Base-by-base conservation (phyloP, 1,284 basidiomycete species). In the Neolentinus lepideus region DNA sequence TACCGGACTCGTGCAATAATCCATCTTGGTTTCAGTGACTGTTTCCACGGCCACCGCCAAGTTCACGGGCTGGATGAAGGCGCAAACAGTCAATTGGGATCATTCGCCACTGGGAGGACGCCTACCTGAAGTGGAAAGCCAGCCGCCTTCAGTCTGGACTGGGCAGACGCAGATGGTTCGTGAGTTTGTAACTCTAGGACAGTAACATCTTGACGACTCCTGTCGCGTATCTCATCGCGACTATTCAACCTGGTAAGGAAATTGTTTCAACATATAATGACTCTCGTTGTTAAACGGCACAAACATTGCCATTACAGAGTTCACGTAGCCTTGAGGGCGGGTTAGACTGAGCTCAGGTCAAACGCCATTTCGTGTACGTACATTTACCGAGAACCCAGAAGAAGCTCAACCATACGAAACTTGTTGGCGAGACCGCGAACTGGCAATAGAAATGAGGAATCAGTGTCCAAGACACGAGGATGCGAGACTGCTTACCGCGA, bases 331-430 rank as follows among this genome's bases (percentile, higher is more conserved):
- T 52, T 1, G 11, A 31, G 33, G 33, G 21, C 14, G 9, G 12
- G 11, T 26, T 52, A 27, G 27, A n/a, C n/a, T n/a, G n/a, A n/a
- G n/a, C n/a, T n/a, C n/a, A n/a, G n/a, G n/a, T n/a, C n/a, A n/a
- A n/a, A n/a, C n/a, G n/a, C n/a, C n/a, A n/a, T n/a, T n/a, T n/a
- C n/a, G n/a, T n/a, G n/a, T 2, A 54, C 58, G 33, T 52, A 59
- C 59, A 33, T 47, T 61, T 62, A 21, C 59, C 58, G 12, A 62
- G 56, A 31, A 59, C 57, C 58, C 60, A 62, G 55, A 61, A 61
- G 54, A 62, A 62, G n/a, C 54, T 54, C 26, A 62, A 36, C 54
- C 60, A 60, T 29, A 62, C 46, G n/a, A 62, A 57, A 38, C 60
- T 61, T 22, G 52, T 51, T 19, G 59, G 59, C 57, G 59, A 47